Base-by-base conservation (phyloP, 1,139 yeast genomes). In the Saccharomyces hybrid region DNA sequence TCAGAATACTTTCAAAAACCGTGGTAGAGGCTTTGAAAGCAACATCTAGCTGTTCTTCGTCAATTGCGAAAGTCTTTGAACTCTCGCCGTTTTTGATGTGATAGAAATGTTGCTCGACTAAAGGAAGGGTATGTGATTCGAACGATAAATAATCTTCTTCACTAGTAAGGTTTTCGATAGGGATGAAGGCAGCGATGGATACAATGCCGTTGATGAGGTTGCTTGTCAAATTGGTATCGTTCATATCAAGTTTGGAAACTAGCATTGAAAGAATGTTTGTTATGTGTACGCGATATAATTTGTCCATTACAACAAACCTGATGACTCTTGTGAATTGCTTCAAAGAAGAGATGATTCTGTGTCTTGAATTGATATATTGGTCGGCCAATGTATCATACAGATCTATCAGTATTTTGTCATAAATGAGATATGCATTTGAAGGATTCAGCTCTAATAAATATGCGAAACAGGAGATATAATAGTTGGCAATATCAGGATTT, bases 221-320 rank as follows among this genome's bases (percentile, higher is more conserved):
- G 34, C 84, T 76, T 0, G 97, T 85, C 66, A 91, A 83, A 28
- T 77, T 79, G 53, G 90, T 76, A 70, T 93, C 99, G 68, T 91
- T 93, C 0, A 95, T 82, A 67, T 93, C 98, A 49, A 93, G 83
- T 25, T 95, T 97, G 0, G 91, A 88, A 13, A 91, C 70, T 0
- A 86, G 75, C 68, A 88, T 76, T 51, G 83, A 80, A 46, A 91
- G 68, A 23, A 93, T 74, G 54, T 95, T 81, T 0, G 95, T 81
- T 28, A 89, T 73, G 65, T 93, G 99, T 13, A 88, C 84, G 52
- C 97, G 76, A 67, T 79, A 89, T 2, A 83, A 70, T 1, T 87
- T 86, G 4, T 82, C 77, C 25, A 75, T 70, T 0, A 88, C 84
- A 75, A 93, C 80, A 58, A 80, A 82, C 57, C 96, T 77, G 0